Conservation (phyloP, 2,329 filamentous ascomycete species). For the Penicillium sp. region DNA sequence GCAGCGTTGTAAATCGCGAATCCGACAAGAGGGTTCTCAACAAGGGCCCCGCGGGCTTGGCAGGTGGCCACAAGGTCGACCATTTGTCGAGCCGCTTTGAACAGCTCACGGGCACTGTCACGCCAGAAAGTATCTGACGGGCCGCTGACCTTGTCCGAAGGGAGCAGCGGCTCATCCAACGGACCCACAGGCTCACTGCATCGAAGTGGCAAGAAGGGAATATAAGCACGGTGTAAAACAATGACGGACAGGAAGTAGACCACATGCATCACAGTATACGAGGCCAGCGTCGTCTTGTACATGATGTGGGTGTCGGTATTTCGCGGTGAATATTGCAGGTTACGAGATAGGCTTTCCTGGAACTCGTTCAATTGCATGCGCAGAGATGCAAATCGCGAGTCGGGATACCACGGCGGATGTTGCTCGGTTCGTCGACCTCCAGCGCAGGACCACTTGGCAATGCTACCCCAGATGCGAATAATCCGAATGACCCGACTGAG, state of each 20-base stretch:
- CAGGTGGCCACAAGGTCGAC: constrained; percentile 50
- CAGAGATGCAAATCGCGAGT: constrained; percentile 47
- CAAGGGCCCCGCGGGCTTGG: constrained; percentile 47
- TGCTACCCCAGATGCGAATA: constrained; percentile 52
- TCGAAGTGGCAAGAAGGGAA: constrained; percentile 51
- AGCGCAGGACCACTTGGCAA: constrained; percentile 52
- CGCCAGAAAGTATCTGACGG: constrained; percentile 50
- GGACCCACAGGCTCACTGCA: constrained; percentile 50
- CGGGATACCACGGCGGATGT: constrained; percentile 50
- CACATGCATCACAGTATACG: constrained; percentile 53
- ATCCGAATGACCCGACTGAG: constrained; percentile 53
- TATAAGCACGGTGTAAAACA: constrained; percentile 52
- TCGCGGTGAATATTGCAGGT: constrained; percentile 47
- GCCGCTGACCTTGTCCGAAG: constrained; percentile 38
- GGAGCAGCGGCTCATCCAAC: constrained; percentile 47
- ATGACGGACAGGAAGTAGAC: constrained; percentile 52
- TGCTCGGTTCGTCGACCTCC: constrained; percentile 50
- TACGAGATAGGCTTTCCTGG: constrained; percentile 48
- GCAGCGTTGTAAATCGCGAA: constrained; percentile 53
- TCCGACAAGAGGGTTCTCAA: constrained; percentile 53
- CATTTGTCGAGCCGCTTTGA: constrained; percentile 50
- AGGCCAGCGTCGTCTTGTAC: constrained; percentile 47
- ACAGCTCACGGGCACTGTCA: constrained; percentile 47
- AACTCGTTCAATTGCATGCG: constrained; percentile 46
- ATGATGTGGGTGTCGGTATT: constrained; percentile 54